These are phyloP conservation scores for Penicillium argentinense DNA, from an alignment of 495 filamentous ascomycete genomes.

Conservation along the genomic window DNA sequence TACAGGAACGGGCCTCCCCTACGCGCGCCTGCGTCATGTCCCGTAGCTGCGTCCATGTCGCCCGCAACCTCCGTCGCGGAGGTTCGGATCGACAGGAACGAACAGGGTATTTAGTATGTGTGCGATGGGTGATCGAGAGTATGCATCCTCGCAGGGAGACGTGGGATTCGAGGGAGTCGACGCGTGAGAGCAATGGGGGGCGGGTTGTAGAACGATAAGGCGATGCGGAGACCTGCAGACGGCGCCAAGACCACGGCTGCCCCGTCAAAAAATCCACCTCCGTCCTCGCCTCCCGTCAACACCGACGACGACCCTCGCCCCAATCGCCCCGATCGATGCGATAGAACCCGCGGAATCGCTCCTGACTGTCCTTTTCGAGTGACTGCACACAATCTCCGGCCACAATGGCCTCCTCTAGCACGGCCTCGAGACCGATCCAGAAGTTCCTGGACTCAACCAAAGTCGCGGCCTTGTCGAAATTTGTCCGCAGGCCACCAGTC, in stretches of 20 bases:
- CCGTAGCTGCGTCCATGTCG: constrained; percentile 16
- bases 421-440: constrained; percentile 31
- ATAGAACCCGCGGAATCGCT: constrained; percentile 3
- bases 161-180: neutral
- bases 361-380: neutral
- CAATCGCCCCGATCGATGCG: constrained; percentile 9
- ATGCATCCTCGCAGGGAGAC: constrained; percentile 8
- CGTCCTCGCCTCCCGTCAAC: constrained; percentile 20
- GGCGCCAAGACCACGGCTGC: constrained; percentile 25
- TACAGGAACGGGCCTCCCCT: constrained; percentile 27
- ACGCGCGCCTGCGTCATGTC: constrained; percentile 21
- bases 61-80: constrained; percentile 11
- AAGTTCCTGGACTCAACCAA: constrained; percentile 49
- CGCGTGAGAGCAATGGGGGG: neutral
- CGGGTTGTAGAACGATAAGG: constrained; percentile 14
- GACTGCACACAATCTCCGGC: constrained; percentile 21
- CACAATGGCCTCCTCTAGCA: constrained; percentile 43
- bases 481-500: constrained; percentile 42
- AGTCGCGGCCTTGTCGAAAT: constrained; percentile 38
- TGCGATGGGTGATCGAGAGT: neutral
- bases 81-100: neutral
- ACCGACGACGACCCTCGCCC: constrained; percentile 6
- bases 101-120: constrained; percentile 3
- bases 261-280: constrained; percentile 37
- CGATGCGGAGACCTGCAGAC: constrained; percentile 29